Evolutionary conservation across 2,329 filamentous ascomycete genomes (phyloP).

Genomic region (Phialophora expanda): DNA sequence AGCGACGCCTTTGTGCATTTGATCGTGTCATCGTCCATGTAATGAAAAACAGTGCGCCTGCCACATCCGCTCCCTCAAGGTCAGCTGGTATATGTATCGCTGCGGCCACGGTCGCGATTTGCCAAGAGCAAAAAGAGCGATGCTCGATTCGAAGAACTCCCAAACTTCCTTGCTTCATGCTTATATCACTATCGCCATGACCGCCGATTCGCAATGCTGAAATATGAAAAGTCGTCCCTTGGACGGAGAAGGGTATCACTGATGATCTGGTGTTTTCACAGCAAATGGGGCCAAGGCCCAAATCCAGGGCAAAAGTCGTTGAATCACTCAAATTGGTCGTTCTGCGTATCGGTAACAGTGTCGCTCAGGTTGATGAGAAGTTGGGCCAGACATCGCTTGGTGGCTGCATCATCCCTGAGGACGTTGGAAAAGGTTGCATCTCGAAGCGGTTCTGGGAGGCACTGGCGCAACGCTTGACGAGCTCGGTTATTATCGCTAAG

Average conservation of each 20-base stretch:
- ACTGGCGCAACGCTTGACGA: conserved; percentile 91
- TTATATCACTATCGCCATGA: conserved; percentile 28
- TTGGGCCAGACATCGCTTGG: conserved; percentile 96
- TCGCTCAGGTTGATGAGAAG: conserved; percentile 95
- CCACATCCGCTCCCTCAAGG: conserved; percentile 4
- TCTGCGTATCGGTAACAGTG: conserved; percentile 66
- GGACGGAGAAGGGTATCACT: conserved; percentile 31
- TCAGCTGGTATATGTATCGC: conserved; percentile 31
- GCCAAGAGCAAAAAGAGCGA: conserved; percentile 21
- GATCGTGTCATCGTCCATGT: conserved; percentile 21
- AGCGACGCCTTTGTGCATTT: conserved; percentile 21
- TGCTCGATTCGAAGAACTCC: conserved; percentile 30
- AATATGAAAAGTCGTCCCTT: conserved; percentile 29
- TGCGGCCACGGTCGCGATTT: conserved; percentile 13
- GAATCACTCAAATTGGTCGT: conserved; percentile 39
- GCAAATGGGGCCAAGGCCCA: conserved; percentile 24
- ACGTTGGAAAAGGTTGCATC: conserved; percentile 97
- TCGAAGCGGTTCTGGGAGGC: conserved; percentile 95
- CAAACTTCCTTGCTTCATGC: conserved; percentile 28
- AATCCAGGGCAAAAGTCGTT: conserved; percentile 13
- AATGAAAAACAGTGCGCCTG: conserved; percentile 19
- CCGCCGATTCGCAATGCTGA: conserved; percentile 35
- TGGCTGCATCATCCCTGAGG: conserved; percentile 93
- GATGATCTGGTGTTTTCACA: conserved; percentile 27
- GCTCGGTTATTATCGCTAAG: conserved; percentile 95